These are phyloP conservation scores for Leccinum olivaceopallidum DNA, from an alignment of 768 basidiomycete species.

Conservation along the genomic window DNA sequence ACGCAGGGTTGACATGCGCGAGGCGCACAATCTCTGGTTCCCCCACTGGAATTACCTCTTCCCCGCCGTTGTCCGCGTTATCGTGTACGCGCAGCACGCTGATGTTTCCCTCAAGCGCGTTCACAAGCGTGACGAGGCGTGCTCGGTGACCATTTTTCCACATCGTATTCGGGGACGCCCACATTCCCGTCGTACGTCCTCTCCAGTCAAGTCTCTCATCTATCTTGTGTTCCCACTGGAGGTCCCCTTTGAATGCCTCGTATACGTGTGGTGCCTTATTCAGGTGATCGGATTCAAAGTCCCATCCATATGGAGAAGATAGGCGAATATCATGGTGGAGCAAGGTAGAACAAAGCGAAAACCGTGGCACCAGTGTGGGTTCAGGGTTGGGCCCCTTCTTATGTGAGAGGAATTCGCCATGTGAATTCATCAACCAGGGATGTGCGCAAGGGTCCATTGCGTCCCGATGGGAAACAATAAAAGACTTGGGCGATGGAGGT, in stretches of 20 bases:
- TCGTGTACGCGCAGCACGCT: conserved; percentile 38
- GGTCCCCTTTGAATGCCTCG: conserved; percentile 45
- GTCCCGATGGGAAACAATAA: conserved; percentile 37
- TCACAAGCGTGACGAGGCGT: conserved; percentile 45
- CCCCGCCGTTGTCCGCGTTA: not conserved
- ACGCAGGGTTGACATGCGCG: conserved; percentile 47
- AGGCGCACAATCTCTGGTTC: conserved; percentile 35
- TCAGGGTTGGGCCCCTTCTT: conserved; percentile 47
- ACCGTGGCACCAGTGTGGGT: conserved; percentile 46
- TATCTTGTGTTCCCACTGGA: conserved; percentile 62
- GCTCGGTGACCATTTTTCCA: conserved; percentile 56
- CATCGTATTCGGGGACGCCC: conserved; percentile 35
- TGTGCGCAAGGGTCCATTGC: conserved; percentile 41
- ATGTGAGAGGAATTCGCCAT: conserved; percentile 55
- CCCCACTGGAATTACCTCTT: conserved; percentile 35
- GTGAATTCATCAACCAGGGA: conserved; percentile 37
- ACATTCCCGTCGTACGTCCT: conserved; percentile 71
- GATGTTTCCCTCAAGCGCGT: conserved; percentile 40
- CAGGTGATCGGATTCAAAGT: conserved; percentile 36
- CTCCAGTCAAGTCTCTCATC: conserved; percentile 71
- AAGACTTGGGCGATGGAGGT: conserved; percentile 20
- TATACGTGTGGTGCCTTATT: conserved; percentile 1
- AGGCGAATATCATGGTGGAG: conserved; percentile 59
- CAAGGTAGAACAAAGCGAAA: conserved; percentile 50
- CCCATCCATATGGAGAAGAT: conserved; percentile 49